These are phyloP conservation scores for Hypsizygus ulmarius DNA, from an alignment of 1,284 basidiomycete genomes.

Conservation along the genomic window DNA sequence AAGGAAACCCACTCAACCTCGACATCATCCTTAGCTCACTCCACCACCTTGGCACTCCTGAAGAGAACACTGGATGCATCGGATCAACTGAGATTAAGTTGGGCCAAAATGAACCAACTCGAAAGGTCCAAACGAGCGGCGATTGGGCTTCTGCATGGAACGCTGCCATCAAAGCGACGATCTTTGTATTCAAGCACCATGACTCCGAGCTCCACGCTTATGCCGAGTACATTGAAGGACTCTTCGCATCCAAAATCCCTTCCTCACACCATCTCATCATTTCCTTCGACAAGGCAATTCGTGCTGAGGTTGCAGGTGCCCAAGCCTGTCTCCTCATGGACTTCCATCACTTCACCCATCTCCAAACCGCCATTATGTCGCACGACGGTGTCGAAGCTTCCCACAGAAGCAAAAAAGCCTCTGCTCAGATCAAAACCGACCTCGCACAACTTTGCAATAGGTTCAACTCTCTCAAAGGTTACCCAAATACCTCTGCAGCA, in stretches of 20 bases:
- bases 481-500: neutral
- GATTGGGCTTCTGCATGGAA: constrained; percentile 23
- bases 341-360: constrained; percentile 3
- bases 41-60: constrained; percentile 16
- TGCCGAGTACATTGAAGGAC: constrained; percentile 9
- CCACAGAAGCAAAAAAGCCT: neutral
- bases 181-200: neutral
- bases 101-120: constrained; percentile 14
- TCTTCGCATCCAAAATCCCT: constrained; percentile 8
- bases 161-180: neutral
- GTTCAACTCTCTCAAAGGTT: constrained; percentile 3
- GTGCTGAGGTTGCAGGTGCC: constrained; percentile 17
- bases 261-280: constrained; percentile 14
- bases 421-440: neutral
- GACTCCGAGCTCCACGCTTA: neutral
- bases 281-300: constrained; percentile 16
- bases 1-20: constrained; percentile 22
- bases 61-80: constrained; percentile 17
- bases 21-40: constrained; percentile 24
- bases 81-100: constrained; percentile 20
- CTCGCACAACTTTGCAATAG: constrained; percentile 5
- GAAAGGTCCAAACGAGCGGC: constrained; percentile 18
- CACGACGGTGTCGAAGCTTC: constrained; percentile 14
- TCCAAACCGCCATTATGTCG: constrained; percentile 13
- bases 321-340: constrained; percentile 16